Conservation (phyloP, 805 yeast species). For the Starmerella riodocensis region DNA sequence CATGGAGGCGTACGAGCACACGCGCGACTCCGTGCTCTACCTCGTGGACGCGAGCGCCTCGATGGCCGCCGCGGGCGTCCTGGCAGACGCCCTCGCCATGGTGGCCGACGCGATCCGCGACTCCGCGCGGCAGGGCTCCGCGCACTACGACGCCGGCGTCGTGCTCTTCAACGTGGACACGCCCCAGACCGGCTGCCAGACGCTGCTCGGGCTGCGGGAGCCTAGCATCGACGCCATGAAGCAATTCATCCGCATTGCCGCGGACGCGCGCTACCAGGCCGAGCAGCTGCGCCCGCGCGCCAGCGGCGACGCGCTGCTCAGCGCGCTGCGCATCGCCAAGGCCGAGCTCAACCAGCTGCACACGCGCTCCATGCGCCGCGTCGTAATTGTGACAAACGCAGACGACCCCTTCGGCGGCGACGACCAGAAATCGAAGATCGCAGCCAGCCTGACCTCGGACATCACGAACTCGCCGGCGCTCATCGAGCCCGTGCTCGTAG, state of each 20-base stretch:
- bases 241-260: conserved; percentile 13
- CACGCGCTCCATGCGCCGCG: conserved; percentile 10
- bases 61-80: conserved; percentile 23
- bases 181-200: conserved; percentile 25
- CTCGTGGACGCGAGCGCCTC: conserved; percentile 27
- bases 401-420: conserved; percentile 16
- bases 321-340: conserved; percentile 9
- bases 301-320: conserved; percentile 2
- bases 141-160: conserved; percentile 58
- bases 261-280: neutral
- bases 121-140: conserved; percentile 49
- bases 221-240: conserved; percentile 17
- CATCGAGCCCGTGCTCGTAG: conserved; percentile 17
- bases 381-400: conserved; percentile 17
- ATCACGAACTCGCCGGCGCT: conserved; percentile 15
- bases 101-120: conserved; percentile 51
- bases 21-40: conserved; percentile 27
- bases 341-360: conserved; percentile 13
- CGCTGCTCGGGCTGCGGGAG: conserved; percentile 6
- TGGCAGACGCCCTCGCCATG: conserved; percentile 32
- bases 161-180: conserved; percentile 34
- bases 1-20: conserved; percentile 7
- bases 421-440: conserved; percentile 22
- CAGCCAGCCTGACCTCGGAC: conserved; percentile 21
- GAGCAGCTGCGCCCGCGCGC: conserved; percentile 3